Conservation (phyloP, 371 early-diverging fungal species). For the Capillidium rhysosporum region DNA sequence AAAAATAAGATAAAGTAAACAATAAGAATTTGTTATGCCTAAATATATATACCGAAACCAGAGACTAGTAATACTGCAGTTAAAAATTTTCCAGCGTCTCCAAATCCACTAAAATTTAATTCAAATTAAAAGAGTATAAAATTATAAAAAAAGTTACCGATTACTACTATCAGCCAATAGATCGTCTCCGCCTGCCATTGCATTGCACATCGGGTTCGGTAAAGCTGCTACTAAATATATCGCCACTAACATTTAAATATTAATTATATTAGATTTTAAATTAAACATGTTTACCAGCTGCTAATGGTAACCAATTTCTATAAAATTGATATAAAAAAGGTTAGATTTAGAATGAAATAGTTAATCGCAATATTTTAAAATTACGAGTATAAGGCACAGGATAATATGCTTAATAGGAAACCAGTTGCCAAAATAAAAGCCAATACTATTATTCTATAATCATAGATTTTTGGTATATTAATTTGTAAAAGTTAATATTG, state of each 20-base stretch:
- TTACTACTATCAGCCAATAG: conserved; percentile 1
- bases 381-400: conserved; percentile 5
- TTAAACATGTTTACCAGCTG: background rate
- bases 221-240: conserved; percentile 3
- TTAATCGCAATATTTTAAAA: background rate
- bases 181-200: background rate
- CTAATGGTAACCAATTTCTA: conserved; percentile 6
- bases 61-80: conserved; percentile 6
- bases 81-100: conserved; percentile 5
- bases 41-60: conserved; percentile 2
- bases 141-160: background rate
- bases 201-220: conserved; percentile 3
- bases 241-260: background rate
- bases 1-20: background rate
- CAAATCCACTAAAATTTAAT: conserved; percentile 2
- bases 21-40: no score
- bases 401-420: conserved; percentile 3
- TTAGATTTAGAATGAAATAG: background rate
- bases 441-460: conserved; percentile 10
- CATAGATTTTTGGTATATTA: no score
- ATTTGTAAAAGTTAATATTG: no score
- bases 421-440: conserved; percentile 5
- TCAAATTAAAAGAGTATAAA: background rate
- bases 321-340: background rate
- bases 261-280: background rate